phyloP scores from a whole-genome alignment of 768 basidiomycete genomes.

The Xerocomellus chrysenteron region DNA sequence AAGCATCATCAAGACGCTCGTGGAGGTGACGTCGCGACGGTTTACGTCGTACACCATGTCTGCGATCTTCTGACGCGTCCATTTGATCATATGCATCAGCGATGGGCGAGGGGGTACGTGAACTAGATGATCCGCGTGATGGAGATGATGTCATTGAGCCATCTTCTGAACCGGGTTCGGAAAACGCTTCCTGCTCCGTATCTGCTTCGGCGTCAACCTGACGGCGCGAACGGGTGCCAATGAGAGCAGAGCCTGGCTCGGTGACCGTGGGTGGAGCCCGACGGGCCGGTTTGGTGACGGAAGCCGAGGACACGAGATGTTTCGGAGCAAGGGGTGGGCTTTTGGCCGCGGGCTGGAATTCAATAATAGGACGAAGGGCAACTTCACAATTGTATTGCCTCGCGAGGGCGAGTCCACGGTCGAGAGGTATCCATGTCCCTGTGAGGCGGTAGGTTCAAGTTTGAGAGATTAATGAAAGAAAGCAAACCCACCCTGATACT shows the following conservation, averaged over 20 bases:
- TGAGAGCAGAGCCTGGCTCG: slow-evolving; percentile 17
- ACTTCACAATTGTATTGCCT: slow-evolving; percentile 92
- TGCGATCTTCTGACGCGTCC: slow-evolving; percentile 22
- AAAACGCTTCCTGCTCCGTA: slow-evolving; percentile 61
- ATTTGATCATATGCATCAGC: slow-evolving; percentile 40
- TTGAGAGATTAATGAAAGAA: background rate
- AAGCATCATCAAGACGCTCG: slow-evolving; percentile 44
- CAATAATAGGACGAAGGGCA: slow-evolving; percentile 87
- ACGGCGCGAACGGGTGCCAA: slow-evolving; percentile 61
- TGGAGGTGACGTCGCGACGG: slow-evolving; percentile 47
- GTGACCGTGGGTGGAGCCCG: slow-evolving; percentile 17
- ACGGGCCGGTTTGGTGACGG: slow-evolving; percentile 38
- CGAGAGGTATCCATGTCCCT: slow-evolving; percentile 99
- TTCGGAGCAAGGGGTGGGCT: slow-evolving; percentile 96
- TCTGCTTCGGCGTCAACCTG: slow-evolving; percentile 51
- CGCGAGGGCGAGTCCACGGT: slow-evolving; percentile 80
- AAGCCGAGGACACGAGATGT: slow-evolving; percentile 75
- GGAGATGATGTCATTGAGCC: slow-evolving; percentile 90
- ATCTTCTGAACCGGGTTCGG: slow-evolving; percentile 78
- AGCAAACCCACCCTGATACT: slow-evolving; percentile 86
- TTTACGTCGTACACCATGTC: slow-evolving; percentile 45
- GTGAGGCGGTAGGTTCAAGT: slow-evolving; percentile 1
- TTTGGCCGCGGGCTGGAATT: slow-evolving; percentile 85
- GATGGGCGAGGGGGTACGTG: slow-evolving; percentile 92
- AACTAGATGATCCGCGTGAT: slow-evolving; percentile 81